A percentile compares a stretch with the other conserved stretches of the same genome.
These are phyloP conservation scores for Corniculantispora saksenae DNA, from an alignment of 2,329 filamentous ascomycete species.

Conservation along the genomic window DNA sequence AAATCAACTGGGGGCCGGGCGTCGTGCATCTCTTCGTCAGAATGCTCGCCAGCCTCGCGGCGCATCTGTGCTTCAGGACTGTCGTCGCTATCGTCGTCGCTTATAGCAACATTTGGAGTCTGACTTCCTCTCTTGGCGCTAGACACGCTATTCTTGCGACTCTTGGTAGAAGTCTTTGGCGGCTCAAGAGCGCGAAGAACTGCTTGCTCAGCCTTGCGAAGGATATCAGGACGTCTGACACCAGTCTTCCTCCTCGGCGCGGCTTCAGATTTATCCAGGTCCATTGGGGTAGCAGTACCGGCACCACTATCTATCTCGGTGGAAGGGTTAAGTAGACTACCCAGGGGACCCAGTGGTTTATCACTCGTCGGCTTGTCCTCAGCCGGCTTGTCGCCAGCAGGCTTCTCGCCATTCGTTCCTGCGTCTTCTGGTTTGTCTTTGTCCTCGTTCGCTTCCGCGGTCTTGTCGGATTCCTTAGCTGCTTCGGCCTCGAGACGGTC, in stretches of 20 bases:
- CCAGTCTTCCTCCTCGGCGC: conserved; percentile 44
- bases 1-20: conserved; percentile 24
- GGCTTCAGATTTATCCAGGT: conserved; percentile 44
- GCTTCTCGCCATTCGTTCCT: background rate
- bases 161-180: conserved; percentile 47
- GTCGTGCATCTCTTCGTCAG: conserved; percentile 47
- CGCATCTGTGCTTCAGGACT: conserved; percentile 42
- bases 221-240: conserved; percentile 57
- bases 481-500: conserved; percentile 36
- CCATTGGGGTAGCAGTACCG: conserved; percentile 36
- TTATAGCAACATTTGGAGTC: conserved; percentile 38
- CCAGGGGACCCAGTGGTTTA: conserved; percentile 28
- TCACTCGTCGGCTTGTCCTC: background rate
- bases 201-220: conserved; percentile 63
- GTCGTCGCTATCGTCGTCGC: conserved; percentile 41
- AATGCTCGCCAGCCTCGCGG: conserved; percentile 36
- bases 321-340: conserved; percentile 44
- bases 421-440: conserved; percentile 31
- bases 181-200: conserved; percentile 53
- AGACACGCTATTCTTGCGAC: conserved; percentile 52
- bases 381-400: background rate
- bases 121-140: conserved; percentile 49
- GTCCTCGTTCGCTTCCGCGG: conserved; percentile 14
- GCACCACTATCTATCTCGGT: conserved; percentile 40
- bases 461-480: conserved; percentile 33